Evolutionary conservation across 257 asterid species (phyloP).

Genomic region (Plantago major): DNA sequence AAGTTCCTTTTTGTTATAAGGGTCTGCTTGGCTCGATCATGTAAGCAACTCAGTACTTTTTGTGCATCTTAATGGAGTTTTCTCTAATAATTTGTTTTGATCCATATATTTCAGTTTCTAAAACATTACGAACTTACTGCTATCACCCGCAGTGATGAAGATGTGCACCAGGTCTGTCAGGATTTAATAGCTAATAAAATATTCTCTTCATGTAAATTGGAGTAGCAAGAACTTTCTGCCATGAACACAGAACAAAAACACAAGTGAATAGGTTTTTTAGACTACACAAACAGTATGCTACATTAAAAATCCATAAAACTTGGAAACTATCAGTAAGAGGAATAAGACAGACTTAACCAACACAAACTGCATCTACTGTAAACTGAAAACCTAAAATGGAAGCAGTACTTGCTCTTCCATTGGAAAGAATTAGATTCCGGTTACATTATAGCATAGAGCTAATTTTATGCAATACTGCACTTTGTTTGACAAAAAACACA

Average conservation of each 20-base stretch:
- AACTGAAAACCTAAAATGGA: too few species aligned
- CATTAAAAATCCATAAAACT: not conserved
- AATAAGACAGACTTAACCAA: too few species aligned
- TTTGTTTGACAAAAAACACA: too few species aligned
- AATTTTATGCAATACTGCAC: too few species aligned
- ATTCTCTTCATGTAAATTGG: slow-evolving; percentile 57
- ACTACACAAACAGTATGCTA: slow-evolving; percentile 8
- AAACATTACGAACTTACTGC: slow-evolving; percentile 51
- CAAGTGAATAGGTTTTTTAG: slow-evolving; percentile 2
- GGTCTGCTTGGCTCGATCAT: too few species aligned
- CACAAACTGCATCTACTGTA: too few species aligned
- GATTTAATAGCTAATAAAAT: slow-evolving; percentile 54
- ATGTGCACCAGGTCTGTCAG: slow-evolving; percentile 60
- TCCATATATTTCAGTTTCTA: too few species aligned
- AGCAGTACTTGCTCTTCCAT: too few species aligned
- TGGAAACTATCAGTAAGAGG: not conserved
- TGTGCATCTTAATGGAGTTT: too few species aligned
- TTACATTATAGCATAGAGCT: too few species aligned
- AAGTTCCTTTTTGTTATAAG: too few species aligned
- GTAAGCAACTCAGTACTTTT: not conserved
- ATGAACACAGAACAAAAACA: slow-evolving; percentile 10
- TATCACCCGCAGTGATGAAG: slow-evolving; percentile 50
- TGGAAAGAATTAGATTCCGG: too few species aligned
- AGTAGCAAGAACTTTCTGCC: slow-evolving; percentile 54
- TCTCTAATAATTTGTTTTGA: not conserved